phyloP scores from a whole-genome alignment of 2,329 filamentous ascomycete species.

The Neonectria coccinea region DNA sequence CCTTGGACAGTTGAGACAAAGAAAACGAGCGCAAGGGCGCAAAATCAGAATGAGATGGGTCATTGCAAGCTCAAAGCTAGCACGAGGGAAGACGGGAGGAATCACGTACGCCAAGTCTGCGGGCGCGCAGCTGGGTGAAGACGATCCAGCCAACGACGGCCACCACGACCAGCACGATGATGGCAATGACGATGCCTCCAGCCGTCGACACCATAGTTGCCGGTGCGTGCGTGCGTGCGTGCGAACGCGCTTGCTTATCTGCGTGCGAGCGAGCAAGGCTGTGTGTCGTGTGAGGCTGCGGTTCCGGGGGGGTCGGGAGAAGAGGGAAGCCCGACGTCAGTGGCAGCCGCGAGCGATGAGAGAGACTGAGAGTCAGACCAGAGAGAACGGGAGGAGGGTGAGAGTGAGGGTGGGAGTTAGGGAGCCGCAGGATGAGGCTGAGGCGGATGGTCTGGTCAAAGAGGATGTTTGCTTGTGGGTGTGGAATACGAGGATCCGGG shows the following conservation, averaged over 20 bases:
- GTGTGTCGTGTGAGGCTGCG: not conserved
- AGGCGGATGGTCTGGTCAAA: not conserved
- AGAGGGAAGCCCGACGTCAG: not conserved
- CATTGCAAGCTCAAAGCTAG: not conserved
- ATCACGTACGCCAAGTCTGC: conserved; percentile 73
- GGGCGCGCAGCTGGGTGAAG: conserved; percentile 78
- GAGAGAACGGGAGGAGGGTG: not conserved
- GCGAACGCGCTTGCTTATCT: not conserved
- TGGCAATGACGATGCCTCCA: conserved; percentile 78
- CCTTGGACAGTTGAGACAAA: not conserved
- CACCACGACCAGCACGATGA: conserved; percentile 71
- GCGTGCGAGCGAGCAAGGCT: not conserved
- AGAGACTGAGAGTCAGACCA: not conserved
- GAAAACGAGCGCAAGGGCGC: conserved; percentile 1
- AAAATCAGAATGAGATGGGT: conserved; percentile 3
- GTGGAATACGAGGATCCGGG: conserved; percentile 19
- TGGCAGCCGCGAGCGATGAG: not conserved
- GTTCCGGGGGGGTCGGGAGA: not conserved
- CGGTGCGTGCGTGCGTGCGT: not conserved
- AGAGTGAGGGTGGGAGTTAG: not conserved
- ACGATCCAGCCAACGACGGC: conserved; percentile 74
- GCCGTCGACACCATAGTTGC: conserved; percentile 66
- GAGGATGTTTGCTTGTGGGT: not conserved
- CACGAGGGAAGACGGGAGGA: conserved; percentile 6
- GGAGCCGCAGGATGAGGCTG: not conserved